These are phyloP conservation scores for Saitozyma podzolica DNA, from an alignment of 768 basidiomycete genomes.

Conservation along the genomic window DNA sequence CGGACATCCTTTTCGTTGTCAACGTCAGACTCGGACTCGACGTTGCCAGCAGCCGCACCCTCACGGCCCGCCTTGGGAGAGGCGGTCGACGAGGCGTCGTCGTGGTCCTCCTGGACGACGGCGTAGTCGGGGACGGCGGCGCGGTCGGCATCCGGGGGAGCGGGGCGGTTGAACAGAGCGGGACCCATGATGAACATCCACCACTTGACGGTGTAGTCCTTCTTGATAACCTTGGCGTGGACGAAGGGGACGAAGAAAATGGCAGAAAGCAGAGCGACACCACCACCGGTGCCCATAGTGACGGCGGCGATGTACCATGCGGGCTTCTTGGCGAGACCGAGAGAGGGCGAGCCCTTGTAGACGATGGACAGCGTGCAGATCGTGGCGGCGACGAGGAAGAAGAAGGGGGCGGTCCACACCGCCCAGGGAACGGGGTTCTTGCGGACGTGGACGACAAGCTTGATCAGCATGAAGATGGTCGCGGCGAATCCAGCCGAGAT, in stretches of 20 bases:
- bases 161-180: slow-evolving; percentile 51
- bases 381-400: slow-evolving; percentile 48
- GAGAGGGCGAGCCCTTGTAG: slow-evolving; percentile 54
- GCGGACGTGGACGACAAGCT: slow-evolving; percentile 51
- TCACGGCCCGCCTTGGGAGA: slow-evolving; percentile 12
- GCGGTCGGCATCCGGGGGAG: slow-evolving; percentile 46
- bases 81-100: slow-evolving; percentile 39
- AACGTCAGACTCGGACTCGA: not conserved
- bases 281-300: slow-evolving; percentile 52
- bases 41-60: slow-evolving; percentile 4
- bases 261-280: slow-evolving; percentile 48
- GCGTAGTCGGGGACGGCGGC: slow-evolving; percentile 24
- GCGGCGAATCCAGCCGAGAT: slow-evolving; percentile 53
- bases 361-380: slow-evolving; percentile 55
- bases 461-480: slow-evolving; percentile 50
- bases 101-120: slow-evolving; percentile 31
- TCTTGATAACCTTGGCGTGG: slow-evolving; percentile 53
- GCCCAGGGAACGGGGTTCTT: slow-evolving; percentile 49
- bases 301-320: slow-evolving; percentile 47
- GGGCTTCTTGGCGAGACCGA: slow-evolving; percentile 51
- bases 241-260: slow-evolving; percentile 57
- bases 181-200: slow-evolving; percentile 57
- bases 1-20: slow-evolving; percentile 7
- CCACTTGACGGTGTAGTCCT: slow-evolving; percentile 55
- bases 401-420: slow-evolving; percentile 48